These are phyloP conservation scores for Monosporascus sp. DNA, from an alignment of 2,329 filamentous ascomycete species.

Conservation along the genomic window DNA sequence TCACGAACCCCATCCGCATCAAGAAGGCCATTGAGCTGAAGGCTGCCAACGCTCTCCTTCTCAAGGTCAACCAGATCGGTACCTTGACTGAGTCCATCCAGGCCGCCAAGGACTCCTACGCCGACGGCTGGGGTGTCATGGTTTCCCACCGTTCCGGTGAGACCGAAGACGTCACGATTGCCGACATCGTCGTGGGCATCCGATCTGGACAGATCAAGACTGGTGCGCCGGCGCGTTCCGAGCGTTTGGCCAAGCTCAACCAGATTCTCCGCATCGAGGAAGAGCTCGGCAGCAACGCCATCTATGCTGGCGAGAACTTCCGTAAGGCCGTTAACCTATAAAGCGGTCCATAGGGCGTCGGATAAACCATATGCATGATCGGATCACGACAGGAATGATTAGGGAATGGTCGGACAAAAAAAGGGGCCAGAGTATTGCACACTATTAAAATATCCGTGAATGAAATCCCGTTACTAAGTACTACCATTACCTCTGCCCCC, in stretches of 20 bases:
- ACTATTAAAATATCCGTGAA: constrained; percentile 14
- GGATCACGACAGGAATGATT: constrained; percentile 21
- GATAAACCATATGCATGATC: constrained; percentile 12
- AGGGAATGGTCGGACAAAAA: constrained; percentile 22
- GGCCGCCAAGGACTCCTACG: constrained; percentile 97
- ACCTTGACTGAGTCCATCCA: constrained; percentile 98
- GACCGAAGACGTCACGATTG: constrained; percentile 99
- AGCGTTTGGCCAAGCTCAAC: constrained; percentile 99
- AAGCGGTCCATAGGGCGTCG: constrained; percentile 22
- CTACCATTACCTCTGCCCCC: not conserved
- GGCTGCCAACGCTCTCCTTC: constrained; percentile 94
- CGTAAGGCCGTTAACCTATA: constrained; percentile 85
- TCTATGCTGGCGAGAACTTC: constrained; percentile 93
- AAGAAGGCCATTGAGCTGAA: constrained; percentile 99
- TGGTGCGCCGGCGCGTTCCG: constrained; percentile 89
- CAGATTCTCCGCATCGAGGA: constrained; percentile 99
- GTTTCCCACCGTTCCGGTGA: constrained; percentile 98
- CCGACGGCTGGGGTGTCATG: constrained; percentile 97
- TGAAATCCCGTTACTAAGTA: constrained; percentile 8
- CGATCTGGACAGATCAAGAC: constrained; percentile 98
- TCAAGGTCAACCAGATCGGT: constrained; percentile 99
- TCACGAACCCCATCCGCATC: constrained; percentile 98
- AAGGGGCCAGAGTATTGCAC: constrained; percentile 20
- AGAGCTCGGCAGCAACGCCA: constrained; percentile 85
- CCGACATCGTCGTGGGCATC: constrained; percentile 95